Conservation (phyloP, 2,329 filamentous ascomycete species). For the Aspergillus nomiae region DNA sequence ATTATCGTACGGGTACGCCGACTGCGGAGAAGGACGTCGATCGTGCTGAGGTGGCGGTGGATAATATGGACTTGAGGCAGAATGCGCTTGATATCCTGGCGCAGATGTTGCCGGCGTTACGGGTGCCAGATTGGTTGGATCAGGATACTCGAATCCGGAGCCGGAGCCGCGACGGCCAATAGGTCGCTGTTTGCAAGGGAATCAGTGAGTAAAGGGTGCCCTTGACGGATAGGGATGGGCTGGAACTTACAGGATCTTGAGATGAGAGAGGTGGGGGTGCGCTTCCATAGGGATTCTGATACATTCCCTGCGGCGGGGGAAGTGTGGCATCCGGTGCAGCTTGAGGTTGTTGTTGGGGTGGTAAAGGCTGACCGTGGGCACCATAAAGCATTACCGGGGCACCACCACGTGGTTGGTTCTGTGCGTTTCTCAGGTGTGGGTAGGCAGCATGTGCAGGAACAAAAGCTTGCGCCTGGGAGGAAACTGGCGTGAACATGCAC, state of each 20-base stretch:
- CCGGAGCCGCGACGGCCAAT: constrained; percentile 46
- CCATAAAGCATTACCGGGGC: constrained; percentile 48
- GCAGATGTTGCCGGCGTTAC: constrained; percentile 48
- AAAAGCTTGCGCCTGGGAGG: constrained; percentile 72
- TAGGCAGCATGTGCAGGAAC: constrained; percentile 72
- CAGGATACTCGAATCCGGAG: constrained; percentile 49
- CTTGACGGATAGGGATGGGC: constrained; percentile 18
- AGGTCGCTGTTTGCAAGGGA: constrained; percentile 33
- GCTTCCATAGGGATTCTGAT: constrained; percentile 40
- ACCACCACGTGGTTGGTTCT: constrained; percentile 34
- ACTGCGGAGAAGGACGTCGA: constrained; percentile 48
- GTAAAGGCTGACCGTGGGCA: constrained; percentile 53
- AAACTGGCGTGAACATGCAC: constrained; percentile 76
- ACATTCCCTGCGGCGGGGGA: constrained; percentile 45
- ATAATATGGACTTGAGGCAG: constrained; percentile 42
- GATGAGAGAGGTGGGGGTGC: constrained; percentile 41
- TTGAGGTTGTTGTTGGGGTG: constrained; percentile 46
- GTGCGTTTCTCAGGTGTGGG: constrained; percentile 52
- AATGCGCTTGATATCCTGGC: constrained; percentile 45
- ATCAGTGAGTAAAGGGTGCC: constrained; percentile 15
- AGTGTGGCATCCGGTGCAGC: constrained; percentile 38
- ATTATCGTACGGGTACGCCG: constrained; percentile 45
- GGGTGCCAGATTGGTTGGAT: constrained; percentile 49
- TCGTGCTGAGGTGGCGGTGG: constrained; percentile 38
- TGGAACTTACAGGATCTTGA: constrained; percentile 50